These are phyloP conservation scores for Claviceps sorghi DNA, from an alignment of 2,329 filamentous ascomycete genomes.

Conservation along the genomic window DNA sequence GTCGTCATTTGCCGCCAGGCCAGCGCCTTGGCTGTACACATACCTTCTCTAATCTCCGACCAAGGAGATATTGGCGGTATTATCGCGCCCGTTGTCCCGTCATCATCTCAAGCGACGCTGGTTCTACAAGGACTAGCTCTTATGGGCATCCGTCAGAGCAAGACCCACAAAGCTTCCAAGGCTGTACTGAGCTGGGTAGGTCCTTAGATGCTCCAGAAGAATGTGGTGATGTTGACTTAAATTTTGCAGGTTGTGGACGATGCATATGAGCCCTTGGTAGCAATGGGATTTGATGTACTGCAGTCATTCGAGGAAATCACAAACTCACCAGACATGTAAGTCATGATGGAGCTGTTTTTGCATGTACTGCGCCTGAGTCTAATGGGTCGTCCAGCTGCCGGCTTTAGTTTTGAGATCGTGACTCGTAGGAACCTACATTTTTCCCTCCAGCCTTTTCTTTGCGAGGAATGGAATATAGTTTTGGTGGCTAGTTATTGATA, in stretches of 20 bases:
- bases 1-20: conserved; percentile 64
- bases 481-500: background rate
- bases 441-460: too few species aligned
- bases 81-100: conserved; percentile 62
- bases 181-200: conserved; percentile 70
- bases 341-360: conserved; percentile 4
- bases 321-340: conserved; percentile 41
- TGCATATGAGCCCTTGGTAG: conserved; percentile 55
- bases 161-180: conserved; percentile 57
- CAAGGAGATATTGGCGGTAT: conserved; percentile 56
- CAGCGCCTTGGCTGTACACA: conserved; percentile 51
- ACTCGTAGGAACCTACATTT: background rate
- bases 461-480: background rate
- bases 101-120: conserved; percentile 52
- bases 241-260: conserved; percentile 49
- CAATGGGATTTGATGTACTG: conserved; percentile 67
- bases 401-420: background rate
- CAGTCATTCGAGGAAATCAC: conserved; percentile 74
- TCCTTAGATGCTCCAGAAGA: conserved; percentile 7
- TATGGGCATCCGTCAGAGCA: conserved; percentile 70
- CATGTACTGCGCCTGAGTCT: background rate
- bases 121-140: conserved; percentile 64
- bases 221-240: conserved; percentile 6
- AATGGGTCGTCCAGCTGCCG: background rate
- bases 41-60: conserved; percentile 52